Base-by-base conservation (phyloP, 2,329 filamentous ascomycete genomes). In the Orbilia ellipsospora region DNA sequence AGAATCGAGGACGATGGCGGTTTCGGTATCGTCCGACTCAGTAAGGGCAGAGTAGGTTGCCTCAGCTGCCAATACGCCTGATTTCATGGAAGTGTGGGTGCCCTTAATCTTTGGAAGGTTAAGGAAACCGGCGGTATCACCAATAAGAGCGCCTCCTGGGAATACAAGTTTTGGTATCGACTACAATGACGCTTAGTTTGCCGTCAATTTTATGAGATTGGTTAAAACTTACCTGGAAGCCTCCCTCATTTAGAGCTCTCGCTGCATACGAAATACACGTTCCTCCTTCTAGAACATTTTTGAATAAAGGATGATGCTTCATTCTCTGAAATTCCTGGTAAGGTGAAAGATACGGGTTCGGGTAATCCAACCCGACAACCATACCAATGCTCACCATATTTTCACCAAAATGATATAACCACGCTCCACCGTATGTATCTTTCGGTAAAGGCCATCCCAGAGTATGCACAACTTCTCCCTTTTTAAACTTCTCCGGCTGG, bases 81-180 rank as follows among this genome's bases (percentile, higher is more conserved):
- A 96, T 81, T 94, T 93, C 93, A 99, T 98, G 62, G 95, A 93
- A 56, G 95, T 97, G 83, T 99, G 95, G 0, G 94, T 97, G 70
- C 95, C 95, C 85, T 99, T 99, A 83, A 99, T 92, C 85, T 99
- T 99, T 78, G 95, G 95, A 15, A 99, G 91, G 81, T 99, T 99
- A 83, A 99, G 87, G 81, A 99, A 97, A 4, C 95, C 95, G 28
- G 95, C 95, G 16, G 94, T 96, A 83, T 99, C 95, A 65, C 95
- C 95, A 79, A 99, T 96, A 52, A 99, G 86, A 55, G 95, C 95
- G 70, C 95, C 95, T 74, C 95, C 95, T 23, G 95, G 95, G 83
- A 99, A 99, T 20, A 94, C 91, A 57, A 95, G 93, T 83, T 97
- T 97, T 67, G 95, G 95, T 80, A 99, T 97, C 2, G 93, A 97